phyloP scores from a whole-genome alignment of 1,284 basidiomycete genomes.

The Ustilago xerochloae region DNA sequence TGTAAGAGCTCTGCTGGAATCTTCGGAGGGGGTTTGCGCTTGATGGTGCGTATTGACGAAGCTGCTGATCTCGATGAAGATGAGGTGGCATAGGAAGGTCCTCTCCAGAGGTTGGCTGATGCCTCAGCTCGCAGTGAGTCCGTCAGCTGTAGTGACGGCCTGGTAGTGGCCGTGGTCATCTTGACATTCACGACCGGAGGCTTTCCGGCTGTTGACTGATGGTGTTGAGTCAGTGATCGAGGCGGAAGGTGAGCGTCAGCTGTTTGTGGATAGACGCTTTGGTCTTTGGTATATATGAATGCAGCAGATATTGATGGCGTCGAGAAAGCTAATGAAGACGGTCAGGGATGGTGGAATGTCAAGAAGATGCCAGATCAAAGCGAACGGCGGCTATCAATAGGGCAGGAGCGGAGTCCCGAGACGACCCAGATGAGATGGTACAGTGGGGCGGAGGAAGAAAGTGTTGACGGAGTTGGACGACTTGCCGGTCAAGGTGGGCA shows the following conservation, averaged over 20 bases:
- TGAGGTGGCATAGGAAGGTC: conserved; percentile 2
- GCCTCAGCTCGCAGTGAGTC: conserved; percentile 7
- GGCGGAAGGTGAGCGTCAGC: no score
- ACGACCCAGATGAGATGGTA: background rate
- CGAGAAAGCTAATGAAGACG: background rate
- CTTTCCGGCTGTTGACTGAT: no score
- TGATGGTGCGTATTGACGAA: conserved; percentile 10
- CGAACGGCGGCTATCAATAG: background rate
- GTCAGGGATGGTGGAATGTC: background rate
- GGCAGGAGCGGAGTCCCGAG: conserved; percentile 11
- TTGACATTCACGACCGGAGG: background rate
- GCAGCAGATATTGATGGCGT: no score
- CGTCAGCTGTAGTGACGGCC: background rate
- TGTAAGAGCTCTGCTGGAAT: conserved; percentile 23
- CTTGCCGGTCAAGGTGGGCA: background rate
- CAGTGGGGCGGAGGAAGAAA: background rate
- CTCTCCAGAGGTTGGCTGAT: conserved; percentile 23
- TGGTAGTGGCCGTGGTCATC: conserved; percentile 7
- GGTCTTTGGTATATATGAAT: no score
- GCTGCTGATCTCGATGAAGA: conserved; percentile 7
- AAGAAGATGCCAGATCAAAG: no score
- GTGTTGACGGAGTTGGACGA: conserved; percentile 1
- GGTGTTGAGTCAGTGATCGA: no score
- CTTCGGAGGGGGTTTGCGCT: conserved; percentile 20
- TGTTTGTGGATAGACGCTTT: no score